phyloP scores from a whole-genome alignment of 208 protist species.

The Leishmania tarentolae region DNA sequence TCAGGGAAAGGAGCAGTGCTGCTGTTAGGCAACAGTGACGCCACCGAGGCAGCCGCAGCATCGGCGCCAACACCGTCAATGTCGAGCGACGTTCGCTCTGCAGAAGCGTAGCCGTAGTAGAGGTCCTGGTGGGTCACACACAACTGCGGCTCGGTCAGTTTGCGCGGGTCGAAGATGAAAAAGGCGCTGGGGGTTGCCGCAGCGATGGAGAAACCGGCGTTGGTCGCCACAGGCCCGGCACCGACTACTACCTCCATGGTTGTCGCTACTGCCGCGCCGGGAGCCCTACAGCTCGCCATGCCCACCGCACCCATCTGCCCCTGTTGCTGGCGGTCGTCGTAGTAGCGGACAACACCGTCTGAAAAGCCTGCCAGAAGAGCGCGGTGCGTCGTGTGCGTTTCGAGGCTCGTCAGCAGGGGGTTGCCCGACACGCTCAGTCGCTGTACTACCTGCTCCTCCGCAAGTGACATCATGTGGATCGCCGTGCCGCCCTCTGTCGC shows the following conservation, averaged over 20 bases:
- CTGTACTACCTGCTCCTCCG: conserved; percentile 86
- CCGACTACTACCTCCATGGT: conserved; percentile 39
- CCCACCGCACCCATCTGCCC: conserved; percentile 75
- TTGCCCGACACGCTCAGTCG: conserved; percentile 70
- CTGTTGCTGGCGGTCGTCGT: conserved; percentile 84
- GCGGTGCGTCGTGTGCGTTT: conserved; percentile 69
- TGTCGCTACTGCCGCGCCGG: conserved; percentile 5
- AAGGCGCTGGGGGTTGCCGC: conserved; percentile 54
- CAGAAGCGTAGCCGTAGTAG: conserved; percentile 27
- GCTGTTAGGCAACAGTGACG: neutral
- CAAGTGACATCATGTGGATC: conserved; percentile 77
- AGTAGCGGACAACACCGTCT: conserved; percentile 87
- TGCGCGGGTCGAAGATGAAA: conserved; percentile 77
- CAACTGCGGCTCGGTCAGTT: conserved; percentile 55
- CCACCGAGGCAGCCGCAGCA: neutral
- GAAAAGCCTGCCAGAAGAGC: conserved; percentile 75
- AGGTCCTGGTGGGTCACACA: conserved; percentile 37
- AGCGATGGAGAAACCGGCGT: conserved; percentile 53
- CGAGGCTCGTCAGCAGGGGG: conserved; percentile 66
- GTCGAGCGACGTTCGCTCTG: neutral
- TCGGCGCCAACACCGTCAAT: neutral
- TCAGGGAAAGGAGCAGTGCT: neutral
- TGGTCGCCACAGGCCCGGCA: conserved; percentile 36
- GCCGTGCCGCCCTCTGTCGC: conserved; percentile 62
- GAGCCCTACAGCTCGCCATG: conserved; percentile 41